Percentiles rank a stretch among this genome's conserved stretches.
phyloP scores from a whole-genome alignment of 306 rosid species.

The Luffa aegyptiaca region DNA sequence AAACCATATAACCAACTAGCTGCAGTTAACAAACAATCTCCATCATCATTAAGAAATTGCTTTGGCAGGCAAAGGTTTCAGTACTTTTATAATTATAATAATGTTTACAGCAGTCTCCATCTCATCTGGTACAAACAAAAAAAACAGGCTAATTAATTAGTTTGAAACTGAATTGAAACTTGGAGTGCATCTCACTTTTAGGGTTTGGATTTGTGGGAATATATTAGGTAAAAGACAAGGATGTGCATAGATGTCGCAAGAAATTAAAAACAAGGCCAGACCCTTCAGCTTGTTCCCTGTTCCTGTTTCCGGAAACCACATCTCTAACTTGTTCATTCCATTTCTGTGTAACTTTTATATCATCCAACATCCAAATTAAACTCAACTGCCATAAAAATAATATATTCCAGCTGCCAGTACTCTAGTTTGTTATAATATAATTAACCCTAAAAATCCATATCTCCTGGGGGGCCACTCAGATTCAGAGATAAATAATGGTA shows the following conservation, averaged over 20 bases:
- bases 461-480: too few species aligned
- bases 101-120: background rate
- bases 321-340: too few species aligned
- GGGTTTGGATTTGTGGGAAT: background rate
- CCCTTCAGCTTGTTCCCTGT: too few species aligned
- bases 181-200: background rate
- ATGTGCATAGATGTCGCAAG: background rate
- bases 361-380: too few species aligned
- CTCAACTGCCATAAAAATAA: too few species aligned
- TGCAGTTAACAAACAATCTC: background rate
- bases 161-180: background rate
- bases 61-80: background rate
- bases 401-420: too few species aligned
- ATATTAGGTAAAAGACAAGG: background rate
- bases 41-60: background rate
- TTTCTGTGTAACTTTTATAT: too few species aligned
- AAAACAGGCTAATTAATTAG: background rate
- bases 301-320: too few species aligned
- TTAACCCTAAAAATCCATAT: too few species aligned
- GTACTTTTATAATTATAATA: too few species aligned
- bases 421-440: too few species aligned
- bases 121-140: background rate
- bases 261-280: background rate
- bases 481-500: too few species aligned
- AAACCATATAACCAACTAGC: background rate